Evolutionary conservation across 345 rosid genomes (phyloP), one percentile per base, ranked within the genome.

Genomic region (Eutrema yunnanense): DNA sequence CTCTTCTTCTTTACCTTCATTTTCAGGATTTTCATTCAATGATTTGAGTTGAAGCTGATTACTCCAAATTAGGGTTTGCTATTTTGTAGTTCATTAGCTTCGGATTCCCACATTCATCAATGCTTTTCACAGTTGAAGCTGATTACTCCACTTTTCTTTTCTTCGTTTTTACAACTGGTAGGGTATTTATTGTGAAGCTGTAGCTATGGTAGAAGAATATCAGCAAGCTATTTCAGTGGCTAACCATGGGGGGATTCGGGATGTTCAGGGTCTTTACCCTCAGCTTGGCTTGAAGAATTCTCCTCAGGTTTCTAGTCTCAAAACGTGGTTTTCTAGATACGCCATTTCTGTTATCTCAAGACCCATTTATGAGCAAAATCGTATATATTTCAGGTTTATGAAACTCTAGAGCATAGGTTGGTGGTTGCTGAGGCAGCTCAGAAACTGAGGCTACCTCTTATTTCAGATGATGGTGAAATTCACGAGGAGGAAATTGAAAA

Each of bases 401-500:
- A 92, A 84, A 85, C 80, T 62, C 81, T 95, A 67, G 98, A 95
- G 83, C 98, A 92, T 68, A 88, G 92, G 27, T 70, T 95, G 77
- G 90, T 86, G 72, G 96, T 95, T 55, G 94, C 99, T 27, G 99
- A 95, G 85, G 96, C 96, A 16, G 96, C 98, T 72, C 96, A 92
- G 80, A 95, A 88, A 58, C 78, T 95, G 73, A 88, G 97, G 79
- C 90, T 95, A 73, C 99, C 99, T 65, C 88, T 90, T 14, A 90
- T 95, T 76, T 88, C 98, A 30, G 86, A 88, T 69, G 96, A 88
- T 73, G 98, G 98, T 59, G 98, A 88, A 81, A 84, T 92, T 77
- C 96, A 84, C 5, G 96, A 90, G 84, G 96, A 95, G 57, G 99
- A 92, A 62, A 87, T 95, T 67, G 99, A 92, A 64, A 92, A 92